Percentiles rank a stretch among this genome's conserved stretches.
These are phyloP conservation scores for Tinospora cordifolia DNA, from an alignment of 164 flowering plant genomes.

Conservation along the genomic window DNA sequence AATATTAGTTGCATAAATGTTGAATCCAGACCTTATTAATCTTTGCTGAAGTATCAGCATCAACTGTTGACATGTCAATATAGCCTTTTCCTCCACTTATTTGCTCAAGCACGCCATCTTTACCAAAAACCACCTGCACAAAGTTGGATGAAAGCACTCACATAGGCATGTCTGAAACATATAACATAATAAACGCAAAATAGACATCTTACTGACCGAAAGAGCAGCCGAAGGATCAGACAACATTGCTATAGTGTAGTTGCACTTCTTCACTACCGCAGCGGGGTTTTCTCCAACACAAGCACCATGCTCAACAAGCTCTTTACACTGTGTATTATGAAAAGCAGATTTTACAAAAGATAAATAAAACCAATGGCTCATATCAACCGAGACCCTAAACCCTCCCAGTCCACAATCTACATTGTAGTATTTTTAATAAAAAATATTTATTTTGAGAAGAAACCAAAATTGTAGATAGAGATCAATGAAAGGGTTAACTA, in stretches of 20 bases:
- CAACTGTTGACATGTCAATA: constrained; percentile 99
- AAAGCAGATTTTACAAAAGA: not conserved
- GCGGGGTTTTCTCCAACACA: constrained; percentile 82
- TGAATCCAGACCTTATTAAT: constrained; percentile 69
- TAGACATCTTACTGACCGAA: constrained; percentile 40
- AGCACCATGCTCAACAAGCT: constrained; percentile 79
- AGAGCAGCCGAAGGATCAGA: constrained; percentile 94
- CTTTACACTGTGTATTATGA: constrained; percentile 56
- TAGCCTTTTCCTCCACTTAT: constrained; percentile 74
- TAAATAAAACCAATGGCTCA: not conserved
- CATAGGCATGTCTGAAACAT: not conserved
- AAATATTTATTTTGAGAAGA: too few species aligned
- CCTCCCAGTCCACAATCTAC: not conserved
- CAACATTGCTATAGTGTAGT: constrained; percentile 78
- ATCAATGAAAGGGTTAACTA: too few species aligned
- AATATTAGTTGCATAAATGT: not conserved
- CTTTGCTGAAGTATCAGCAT: constrained; percentile 72
- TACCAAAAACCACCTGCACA: constrained; percentile 76
- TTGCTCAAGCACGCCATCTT: constrained; percentile 84
- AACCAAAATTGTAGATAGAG: too few species aligned
- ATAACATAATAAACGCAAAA: not conserved
- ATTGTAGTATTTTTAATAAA: not conserved
- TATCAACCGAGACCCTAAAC: not conserved
- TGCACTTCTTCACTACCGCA: constrained; percentile 80
- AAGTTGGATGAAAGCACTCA: constrained; percentile 5